These are phyloP conservation scores for Podospora didyma DNA, from an alignment of 495 filamentous ascomycete species.

Conservation along the genomic window DNA sequence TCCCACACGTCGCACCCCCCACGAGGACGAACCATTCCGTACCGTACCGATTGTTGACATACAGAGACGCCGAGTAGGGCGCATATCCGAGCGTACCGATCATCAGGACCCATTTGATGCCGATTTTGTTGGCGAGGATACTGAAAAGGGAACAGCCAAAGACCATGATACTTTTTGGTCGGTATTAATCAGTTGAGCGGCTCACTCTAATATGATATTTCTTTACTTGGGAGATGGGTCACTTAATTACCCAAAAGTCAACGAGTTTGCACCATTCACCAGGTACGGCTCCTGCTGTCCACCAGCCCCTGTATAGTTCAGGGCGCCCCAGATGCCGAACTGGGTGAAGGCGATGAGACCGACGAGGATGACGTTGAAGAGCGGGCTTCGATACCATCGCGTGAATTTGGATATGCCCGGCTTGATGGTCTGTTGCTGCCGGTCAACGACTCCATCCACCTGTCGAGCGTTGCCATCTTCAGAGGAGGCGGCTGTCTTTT, in stretches of 20 bases:
- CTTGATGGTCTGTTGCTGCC: conserved; percentile 18
- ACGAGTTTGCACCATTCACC: conserved; percentile 55
- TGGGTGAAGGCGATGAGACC: conserved; percentile 54
- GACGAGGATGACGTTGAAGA: conserved; percentile 53
- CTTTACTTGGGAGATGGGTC: neutral
- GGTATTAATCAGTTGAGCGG: neutral
- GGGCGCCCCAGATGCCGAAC: conserved; percentile 57
- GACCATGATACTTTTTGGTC: conserved; percentile 43
- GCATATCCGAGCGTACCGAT: conserved; percentile 55
- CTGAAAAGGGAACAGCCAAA: conserved; percentile 51
- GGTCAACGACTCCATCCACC: neutral
- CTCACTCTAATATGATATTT: neutral
- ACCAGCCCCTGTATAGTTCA: conserved; percentile 55
- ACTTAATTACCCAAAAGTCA: conserved; percentile 42
- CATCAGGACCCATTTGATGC: conserved; percentile 49
- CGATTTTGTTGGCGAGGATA: conserved; percentile 50
- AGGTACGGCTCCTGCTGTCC: conserved; percentile 53
- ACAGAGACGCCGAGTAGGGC: conserved; percentile 53
- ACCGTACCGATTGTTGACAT: conserved; percentile 56
- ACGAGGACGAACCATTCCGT: conserved; percentile 55
- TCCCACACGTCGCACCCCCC: conserved; percentile 52
- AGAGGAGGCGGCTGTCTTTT: conserved; percentile 7
- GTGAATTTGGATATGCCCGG: conserved; percentile 30
- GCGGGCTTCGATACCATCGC: conserved; percentile 48
- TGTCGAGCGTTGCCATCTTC: conserved; percentile 9